Evolutionary conservation across 2,329 filamentous ascomycete species (phyloP), one percentile per base, ranked within the genome.

Genomic region (Exophiala xenobiotica): DNA sequence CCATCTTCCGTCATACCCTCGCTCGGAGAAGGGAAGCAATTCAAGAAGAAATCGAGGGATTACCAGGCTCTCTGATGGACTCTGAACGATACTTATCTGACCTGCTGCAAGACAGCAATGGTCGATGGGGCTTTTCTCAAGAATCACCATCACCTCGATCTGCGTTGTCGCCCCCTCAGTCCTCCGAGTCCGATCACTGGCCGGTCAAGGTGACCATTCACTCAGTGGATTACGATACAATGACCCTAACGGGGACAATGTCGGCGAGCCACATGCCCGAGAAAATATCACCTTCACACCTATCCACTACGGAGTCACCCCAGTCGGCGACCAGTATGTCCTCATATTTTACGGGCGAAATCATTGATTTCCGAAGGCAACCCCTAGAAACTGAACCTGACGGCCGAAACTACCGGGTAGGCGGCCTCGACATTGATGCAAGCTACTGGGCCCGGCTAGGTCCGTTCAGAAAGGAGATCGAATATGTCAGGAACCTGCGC

Each of bases 221-320:
- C 61, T 72, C 77, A 14, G 76, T 86, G 39, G 81, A 87, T 65
- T 78, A 77, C 60, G 69, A 74, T 3, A 73, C 70, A 14, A 83
- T 86, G 81, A 81, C 79, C 0, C 66, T 87, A 14, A 79, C 81
- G 18, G 83, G 83, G 3, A 86, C 82, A 6, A 87, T 87, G 83
- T 81, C 85, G 67, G 83, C 83, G 3, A 85, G 83, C 68, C 83
- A 86, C 59, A 82, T 85, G 9, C 82, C 82, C 2, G 72, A 60
- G 29, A 53, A 53, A 22, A 42, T 50, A 40, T 47, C 46, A 19
- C 27, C 52, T n/a, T 1, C 35, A 4, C 46, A 55, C 8, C 52
- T 46, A n/a, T 18, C 48, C n/a, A 44, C 16, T 41, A 44, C 55
- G 29, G 56, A 16, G 47, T 51, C 22, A 43, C 56, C 55, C 40